These are phyloP conservation scores for Parmelia sp. DNA, from an alignment of 495 filamentous ascomycete species.

Conservation along the genomic window DNA sequence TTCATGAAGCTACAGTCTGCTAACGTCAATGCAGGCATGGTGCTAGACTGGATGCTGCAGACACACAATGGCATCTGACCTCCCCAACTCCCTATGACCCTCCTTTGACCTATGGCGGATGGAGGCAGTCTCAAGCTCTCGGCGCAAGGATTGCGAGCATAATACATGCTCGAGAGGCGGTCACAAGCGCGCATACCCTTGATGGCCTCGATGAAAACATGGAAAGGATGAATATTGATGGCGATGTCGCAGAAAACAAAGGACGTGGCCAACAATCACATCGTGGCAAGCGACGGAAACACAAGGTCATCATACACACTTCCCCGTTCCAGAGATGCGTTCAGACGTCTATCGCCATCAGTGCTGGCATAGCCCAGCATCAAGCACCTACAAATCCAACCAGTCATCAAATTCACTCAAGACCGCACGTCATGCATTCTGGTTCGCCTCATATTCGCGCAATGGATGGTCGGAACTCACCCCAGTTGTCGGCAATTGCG, in stretches of 20 bases:
- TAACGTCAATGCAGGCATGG: conserved; percentile 60
- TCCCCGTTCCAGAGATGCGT: conserved; percentile 90
- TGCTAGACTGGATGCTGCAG: conserved; percentile 83
- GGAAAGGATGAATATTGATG: not conserved
- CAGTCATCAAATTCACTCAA: conserved; percentile 5
- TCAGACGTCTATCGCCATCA: conserved; percentile 86
- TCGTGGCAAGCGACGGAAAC: conserved; percentile 42
- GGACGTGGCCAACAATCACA: conserved; percentile 7
- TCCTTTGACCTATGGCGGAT: conserved; percentile 90
- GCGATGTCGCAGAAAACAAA: conserved; percentile 1
- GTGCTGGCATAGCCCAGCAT: conserved; percentile 75
- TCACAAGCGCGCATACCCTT: conserved; percentile 1
- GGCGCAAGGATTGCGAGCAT: conserved; percentile 74
- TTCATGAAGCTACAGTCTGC: not conserved
- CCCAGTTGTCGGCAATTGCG: conserved; percentile 24
- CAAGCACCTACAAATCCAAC: conserved; percentile 22
- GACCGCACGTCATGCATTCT: conserved; percentile 22
- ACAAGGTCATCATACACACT: conserved; percentile 79
- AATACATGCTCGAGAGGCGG: conserved; percentile 43
- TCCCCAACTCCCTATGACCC: conserved; percentile 94
- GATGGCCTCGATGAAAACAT: conserved; percentile 4
- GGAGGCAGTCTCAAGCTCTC: conserved; percentile 74
- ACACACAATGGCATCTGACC: conserved; percentile 92
- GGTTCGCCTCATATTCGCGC: conserved; percentile 22
- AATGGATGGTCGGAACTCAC: conserved; percentile 19